These are phyloP conservation scores for Fraxinus quadrangulata DNA, from an alignment of 257 asterid species.

Conservation along the genomic window DNA sequence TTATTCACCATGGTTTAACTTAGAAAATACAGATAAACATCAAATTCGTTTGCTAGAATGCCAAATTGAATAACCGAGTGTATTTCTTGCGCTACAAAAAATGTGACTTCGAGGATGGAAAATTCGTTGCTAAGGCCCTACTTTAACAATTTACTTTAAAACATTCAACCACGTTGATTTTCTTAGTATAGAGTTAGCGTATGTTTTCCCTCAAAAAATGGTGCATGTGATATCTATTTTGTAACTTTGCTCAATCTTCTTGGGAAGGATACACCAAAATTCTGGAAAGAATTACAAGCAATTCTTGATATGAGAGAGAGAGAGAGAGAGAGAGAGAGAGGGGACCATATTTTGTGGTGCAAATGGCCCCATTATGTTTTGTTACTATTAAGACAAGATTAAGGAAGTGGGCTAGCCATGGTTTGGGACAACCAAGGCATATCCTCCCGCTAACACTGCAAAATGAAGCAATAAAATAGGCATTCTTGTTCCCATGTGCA, in stretches of 20 bases:
- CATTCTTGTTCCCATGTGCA: constrained; percentile 83
- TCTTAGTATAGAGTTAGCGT: not conserved
- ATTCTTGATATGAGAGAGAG: not conserved
- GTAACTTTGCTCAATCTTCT: not conserved
- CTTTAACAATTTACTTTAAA: no score
- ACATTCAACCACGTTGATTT: no score
- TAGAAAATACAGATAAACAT: no score
- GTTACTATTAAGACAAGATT: constrained; percentile 72
- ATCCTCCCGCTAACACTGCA: constrained; percentile 60
- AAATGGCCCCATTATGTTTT: constrained; percentile 71
- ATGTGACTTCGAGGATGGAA: no score
- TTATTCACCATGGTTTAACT: no score
- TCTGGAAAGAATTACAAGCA: not conserved
- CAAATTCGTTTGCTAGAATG: no score
- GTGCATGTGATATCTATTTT: no score
- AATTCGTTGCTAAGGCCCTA: not conserved
- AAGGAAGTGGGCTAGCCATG: constrained; percentile 60
- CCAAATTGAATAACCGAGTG: no score
- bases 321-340: constrained; percentile 21
- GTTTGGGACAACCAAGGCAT: constrained; percentile 76
- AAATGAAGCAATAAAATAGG: constrained; percentile 53
- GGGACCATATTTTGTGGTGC: constrained; percentile 36
- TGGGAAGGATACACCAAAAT: not conserved
- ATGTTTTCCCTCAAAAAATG: not conserved
- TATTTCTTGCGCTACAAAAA: no score